Conservation (phyloP, 2,329 filamentous ascomycete species). For the Bimuria novae-zelandiae region DNA sequence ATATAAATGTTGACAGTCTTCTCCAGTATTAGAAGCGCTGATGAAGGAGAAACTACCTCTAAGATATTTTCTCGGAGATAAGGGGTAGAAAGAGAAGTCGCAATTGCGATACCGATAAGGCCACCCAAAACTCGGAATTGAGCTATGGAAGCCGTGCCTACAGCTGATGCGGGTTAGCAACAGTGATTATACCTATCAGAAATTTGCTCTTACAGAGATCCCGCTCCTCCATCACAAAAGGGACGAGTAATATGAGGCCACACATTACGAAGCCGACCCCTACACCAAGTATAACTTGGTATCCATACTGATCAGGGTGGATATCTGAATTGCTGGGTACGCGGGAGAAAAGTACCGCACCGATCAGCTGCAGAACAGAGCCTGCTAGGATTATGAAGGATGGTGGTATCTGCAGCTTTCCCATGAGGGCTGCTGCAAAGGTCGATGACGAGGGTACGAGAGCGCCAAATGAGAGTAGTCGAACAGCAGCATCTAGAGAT, state of each 20-base stretch:
- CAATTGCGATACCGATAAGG: background rate
- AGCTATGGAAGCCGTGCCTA: background rate
- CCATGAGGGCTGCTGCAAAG: background rate
- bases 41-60: background rate
- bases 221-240: background rate
- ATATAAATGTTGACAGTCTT: background rate
- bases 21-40: background rate
- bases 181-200: background rate
- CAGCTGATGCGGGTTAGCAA: background rate
- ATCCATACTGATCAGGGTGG: background rate
- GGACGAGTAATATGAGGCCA: background rate
- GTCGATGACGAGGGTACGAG: constrained; percentile 4
- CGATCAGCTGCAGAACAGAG: background rate
- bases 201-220: background rate
- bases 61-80: background rate
- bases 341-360: background rate
- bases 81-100: background rate
- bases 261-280: background rate
- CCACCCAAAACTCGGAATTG: background rate
- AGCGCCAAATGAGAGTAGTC: constrained; percentile 10
- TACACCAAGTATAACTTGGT: background rate
- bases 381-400: background rate
- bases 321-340: background rate
- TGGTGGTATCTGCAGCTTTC: background rate
- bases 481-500: constrained; percentile 2